Base-by-base conservation (phyloP, 2,329 filamentous ascomycete genomes). In the Polychaeton citri region DNA sequence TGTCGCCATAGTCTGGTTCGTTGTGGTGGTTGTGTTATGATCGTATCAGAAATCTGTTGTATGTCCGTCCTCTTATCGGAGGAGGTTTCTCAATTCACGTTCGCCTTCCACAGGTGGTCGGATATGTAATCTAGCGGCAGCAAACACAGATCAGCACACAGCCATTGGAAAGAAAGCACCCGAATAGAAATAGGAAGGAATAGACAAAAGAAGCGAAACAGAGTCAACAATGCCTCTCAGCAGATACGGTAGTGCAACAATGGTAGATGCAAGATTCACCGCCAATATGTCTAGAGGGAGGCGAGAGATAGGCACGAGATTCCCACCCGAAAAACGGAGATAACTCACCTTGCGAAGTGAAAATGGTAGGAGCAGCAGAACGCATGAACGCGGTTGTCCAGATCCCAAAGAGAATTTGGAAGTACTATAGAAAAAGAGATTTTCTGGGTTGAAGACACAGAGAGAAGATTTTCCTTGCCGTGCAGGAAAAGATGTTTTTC, bases 61-160 rank as follows among this genome's bases (percentile, higher is more conserved):
- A n/a, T n/a, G n/a, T n/a, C n/a, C n/a, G n/a, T n/a, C n/a, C 33
- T 33, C 26, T 21, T 44, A 36, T 47, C 40, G 42, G 44, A 16
- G 45, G 36, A 35, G 38, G 48, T 47, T 40, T 62, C 13, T 70
- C 64, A 75, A 61, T 74, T 76, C 56, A 71, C 68, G 55, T 71
- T 74, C 52, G 73, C 72, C 65, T 77, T 78, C 74, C 74, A 78
- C 60, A 78, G 68, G 65, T 78, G 74, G 66, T 78, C 73, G 68
- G 72, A 76, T 64, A 77, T 76, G 62, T 77, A 77, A 65, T 76
- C 72, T 74, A 37, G 20, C 33, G 30, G 9, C n/a, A 35, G 30
- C 5, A 3, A 32, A 9, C 18, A 17, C 12, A 5, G 31, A 21
- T 28, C 17, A 20, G 28, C 5, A 28, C 15, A n/a, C n/a, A n/a